Percentiles rank a stretch among this genome's conserved stretches.
Conservation (phyloP, 768 basidiomycete species). For the Cyclocybe aegerita region DNA sequence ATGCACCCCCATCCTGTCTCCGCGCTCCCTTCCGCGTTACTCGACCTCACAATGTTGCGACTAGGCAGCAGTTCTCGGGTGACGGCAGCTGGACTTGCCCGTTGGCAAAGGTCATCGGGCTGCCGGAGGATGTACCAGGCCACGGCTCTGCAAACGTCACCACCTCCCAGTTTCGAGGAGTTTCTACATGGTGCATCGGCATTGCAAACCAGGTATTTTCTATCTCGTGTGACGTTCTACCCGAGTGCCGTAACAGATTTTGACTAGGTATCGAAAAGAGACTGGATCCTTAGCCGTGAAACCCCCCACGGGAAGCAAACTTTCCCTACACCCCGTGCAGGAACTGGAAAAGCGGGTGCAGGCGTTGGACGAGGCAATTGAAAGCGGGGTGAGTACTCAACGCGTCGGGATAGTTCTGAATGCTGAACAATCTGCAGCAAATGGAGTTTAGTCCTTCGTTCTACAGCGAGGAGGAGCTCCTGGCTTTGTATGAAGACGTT, state of each 20-base stretch:
- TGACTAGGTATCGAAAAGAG: not conserved
- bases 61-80: too few relatives aligned
- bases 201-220: constrained; percentile 2
- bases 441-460: constrained; percentile 27
- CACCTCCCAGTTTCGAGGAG: constrained; percentile 2
- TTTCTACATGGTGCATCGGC: not conserved
- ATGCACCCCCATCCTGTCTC: too few relatives aligned
- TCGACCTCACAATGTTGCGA: too few relatives aligned
- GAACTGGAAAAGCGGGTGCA: constrained; percentile 37
- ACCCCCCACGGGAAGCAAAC: not conserved
- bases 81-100: not conserved
- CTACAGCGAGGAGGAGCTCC: constrained; percentile 43
- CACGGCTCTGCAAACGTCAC: constrained; percentile 7
- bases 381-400: constrained; percentile 28
- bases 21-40: too few relatives aligned
- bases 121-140: constrained; percentile 23
- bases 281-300: too few relatives aligned
- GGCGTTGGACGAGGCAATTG: constrained; percentile 34
- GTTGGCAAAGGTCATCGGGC: constrained; percentile 12
- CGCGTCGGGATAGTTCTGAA: not conserved
- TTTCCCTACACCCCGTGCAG: constrained; percentile 14
- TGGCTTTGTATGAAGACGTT: constrained; percentile 43
- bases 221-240: not conserved
- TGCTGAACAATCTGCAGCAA: constrained; percentile 20
- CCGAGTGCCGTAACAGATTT: constrained; percentile 1